These are phyloP conservation scores for Lactarius akahatsu DNA, from an alignment of 768 basidiomycete species.

Conservation along the genomic window DNA sequence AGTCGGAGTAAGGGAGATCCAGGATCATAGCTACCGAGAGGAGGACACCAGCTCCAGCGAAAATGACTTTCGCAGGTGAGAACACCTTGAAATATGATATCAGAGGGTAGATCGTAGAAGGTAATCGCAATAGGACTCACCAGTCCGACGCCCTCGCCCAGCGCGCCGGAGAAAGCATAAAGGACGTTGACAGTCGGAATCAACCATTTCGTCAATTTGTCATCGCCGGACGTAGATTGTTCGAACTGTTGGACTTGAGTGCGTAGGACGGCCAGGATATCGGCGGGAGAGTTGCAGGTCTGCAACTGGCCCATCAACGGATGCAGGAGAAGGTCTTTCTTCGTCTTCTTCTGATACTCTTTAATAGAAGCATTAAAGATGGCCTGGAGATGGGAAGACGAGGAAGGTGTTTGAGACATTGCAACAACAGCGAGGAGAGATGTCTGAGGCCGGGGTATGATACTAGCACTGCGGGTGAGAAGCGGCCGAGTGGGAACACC, in stretches of 20 bases:
- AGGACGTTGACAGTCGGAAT: not conserved
- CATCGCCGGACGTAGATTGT: not conserved
- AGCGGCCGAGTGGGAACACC: no score
- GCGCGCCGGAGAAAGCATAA: not conserved
- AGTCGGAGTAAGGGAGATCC: not conserved
- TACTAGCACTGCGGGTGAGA: no score
- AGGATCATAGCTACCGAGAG: not conserved
- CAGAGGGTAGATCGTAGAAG: not conserved
- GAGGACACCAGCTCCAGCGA: not conserved
- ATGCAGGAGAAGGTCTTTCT: not conserved
- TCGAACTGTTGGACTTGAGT: no score
- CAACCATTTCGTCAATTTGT: not conserved
- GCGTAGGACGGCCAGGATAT: no score
- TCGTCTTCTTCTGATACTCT: not conserved
- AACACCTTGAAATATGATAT: not conserved
- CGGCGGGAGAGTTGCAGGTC: no score
- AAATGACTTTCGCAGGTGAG: not conserved
- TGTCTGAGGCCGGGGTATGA: no score
- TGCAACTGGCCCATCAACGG: not conserved
- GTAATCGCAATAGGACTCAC: not conserved
- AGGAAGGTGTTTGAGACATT: not conserved
- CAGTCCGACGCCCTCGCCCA: not conserved
- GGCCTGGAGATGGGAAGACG: not conserved
- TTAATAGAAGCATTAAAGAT: not conserved
- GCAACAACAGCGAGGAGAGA: no score